A percentile compares a stretch with the other conserved stretches of the same genome.
Evolutionary conservation across 169 alveolate genomes (phyloP).

Genomic region (Plasmodium coatneyi): DNA sequence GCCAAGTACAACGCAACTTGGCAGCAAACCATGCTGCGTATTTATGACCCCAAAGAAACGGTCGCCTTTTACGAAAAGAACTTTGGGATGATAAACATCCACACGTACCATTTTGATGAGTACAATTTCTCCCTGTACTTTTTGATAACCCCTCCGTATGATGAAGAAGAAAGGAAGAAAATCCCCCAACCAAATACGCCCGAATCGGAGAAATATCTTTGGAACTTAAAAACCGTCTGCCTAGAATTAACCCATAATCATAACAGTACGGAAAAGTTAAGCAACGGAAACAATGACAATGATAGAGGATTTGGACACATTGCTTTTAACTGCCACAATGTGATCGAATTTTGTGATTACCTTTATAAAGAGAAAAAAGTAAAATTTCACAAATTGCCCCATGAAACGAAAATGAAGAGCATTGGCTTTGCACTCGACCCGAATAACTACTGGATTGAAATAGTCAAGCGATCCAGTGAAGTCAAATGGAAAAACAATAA

Average conservation of each 20-base stretch:
- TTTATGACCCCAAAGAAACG: conserved; percentile 83
- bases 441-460: conserved; percentile 85
- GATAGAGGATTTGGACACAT: conserved; percentile 87
- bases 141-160: conserved; percentile 80
- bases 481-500: conserved; percentile 63
- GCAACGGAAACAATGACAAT: conserved; percentile 84
- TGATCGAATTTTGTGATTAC: conserved; percentile 33
- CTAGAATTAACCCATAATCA: conserved; percentile 84
- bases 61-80: conserved; percentile 82
- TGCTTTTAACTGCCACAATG: conserved; percentile 82
- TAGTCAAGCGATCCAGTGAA: conserved; percentile 76
- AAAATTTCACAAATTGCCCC: conserved; percentile 82
- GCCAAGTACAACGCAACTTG: conserved; percentile 44
- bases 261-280: conserved; percentile 77
- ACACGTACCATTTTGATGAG: conserved; percentile 77
- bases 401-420: conserved; percentile 83
- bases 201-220: conserved; percentile 82
- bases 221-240: conserved; percentile 81
- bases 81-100: conserved; percentile 84
- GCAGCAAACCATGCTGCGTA: conserved; percentile 88
- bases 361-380: conserved; percentile 74
- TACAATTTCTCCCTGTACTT: conserved; percentile 83
- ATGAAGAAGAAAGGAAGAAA: conserved; percentile 75
- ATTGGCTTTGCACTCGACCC: conserved; percentile 87
- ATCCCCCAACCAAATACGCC: conserved; percentile 71